Conservation (phyloP, 352 stramenopile genomes). For the Globisporangium rhizosaccharum region DNA sequence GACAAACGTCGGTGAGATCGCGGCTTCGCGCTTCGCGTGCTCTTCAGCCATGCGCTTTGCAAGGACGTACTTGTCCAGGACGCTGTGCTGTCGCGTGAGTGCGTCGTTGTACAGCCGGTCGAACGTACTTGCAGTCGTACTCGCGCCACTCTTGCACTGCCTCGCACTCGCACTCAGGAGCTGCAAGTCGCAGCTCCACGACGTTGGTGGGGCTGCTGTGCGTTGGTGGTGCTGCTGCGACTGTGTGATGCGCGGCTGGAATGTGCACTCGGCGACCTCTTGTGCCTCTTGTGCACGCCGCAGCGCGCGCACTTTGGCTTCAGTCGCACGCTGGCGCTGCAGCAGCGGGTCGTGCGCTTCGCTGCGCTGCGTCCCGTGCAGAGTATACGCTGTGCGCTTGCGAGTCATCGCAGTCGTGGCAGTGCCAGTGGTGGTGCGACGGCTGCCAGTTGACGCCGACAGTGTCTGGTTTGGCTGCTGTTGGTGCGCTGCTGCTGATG, state of each 20-base stretch:
- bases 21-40: conserved; percentile 30
- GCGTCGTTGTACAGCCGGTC: conserved; percentile 51
- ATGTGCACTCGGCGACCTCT: conserved; percentile 51
- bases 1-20: conserved; percentile 35
- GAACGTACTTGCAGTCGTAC: conserved; percentile 19
- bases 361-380: conserved; percentile 29
- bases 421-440: no score
- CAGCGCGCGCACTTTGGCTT: conserved; percentile 27
- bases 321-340: conserved; percentile 20
- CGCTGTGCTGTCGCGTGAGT: conserved; percentile 43
- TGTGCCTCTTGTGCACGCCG: conserved; percentile 26
- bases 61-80: conserved; percentile 28
- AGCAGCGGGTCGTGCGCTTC: conserved; percentile 22
- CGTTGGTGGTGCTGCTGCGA: no score
- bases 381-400: conserved; percentile 13
- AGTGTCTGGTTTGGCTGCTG: no score
- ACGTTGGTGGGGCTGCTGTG: not conserved
- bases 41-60: conserved; percentile 40
- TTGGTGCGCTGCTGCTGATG: no score
- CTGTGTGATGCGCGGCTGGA: conserved; percentile 30
- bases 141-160: conserved; percentile 2
- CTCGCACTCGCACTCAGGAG: conserved; percentile 3
- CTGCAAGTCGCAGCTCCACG: conserved; percentile 4
- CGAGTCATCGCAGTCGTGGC: not conserved
- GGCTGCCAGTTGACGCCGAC: no score